Percentiles rank a stretch among this genome's conserved stretches.
Evolutionary conservation across 768 basidiomycete species (phyloP).

Genomic region (Russula brevipes): DNA sequence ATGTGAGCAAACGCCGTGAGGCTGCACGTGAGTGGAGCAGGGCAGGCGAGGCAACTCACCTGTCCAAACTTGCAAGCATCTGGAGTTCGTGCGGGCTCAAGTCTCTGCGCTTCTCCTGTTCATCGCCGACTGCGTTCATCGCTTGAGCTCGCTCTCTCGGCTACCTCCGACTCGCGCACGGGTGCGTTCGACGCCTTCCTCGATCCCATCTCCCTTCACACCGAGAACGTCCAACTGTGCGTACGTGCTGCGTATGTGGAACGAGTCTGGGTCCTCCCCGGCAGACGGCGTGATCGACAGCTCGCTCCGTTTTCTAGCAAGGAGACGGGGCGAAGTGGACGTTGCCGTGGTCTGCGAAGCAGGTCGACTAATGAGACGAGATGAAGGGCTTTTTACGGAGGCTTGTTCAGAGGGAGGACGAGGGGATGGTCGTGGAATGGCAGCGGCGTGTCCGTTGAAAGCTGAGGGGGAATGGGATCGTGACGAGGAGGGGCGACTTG

Average conservation of each 20-base stretch:
- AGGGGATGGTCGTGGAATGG: neutral
- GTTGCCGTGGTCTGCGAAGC: slow-evolving; percentile 15
- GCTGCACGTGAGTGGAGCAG: neutral
- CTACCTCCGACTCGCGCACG: slow-evolving; percentile 60
- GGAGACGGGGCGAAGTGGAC: slow-evolving; percentile 19
- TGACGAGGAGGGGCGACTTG: slow-evolving; percentile 22
- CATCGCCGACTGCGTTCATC: slow-evolving; percentile 50
- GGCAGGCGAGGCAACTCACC: slow-evolving; percentile 46
- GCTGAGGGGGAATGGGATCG: slow-evolving; percentile 11
- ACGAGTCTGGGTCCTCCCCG: slow-evolving; percentile 77
- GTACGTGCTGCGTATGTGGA: slow-evolving; percentile 81
- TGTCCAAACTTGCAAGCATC: slow-evolving; percentile 73
- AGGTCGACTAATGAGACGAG: slow-evolving; percentile 10
- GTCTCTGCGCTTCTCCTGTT: slow-evolving; percentile 57
- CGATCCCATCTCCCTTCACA: slow-evolving; percentile 92
- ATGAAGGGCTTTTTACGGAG: slow-evolving; percentile 3
- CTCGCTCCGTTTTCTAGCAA: slow-evolving; percentile 36
- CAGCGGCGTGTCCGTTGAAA: neutral
- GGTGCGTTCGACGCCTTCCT: slow-evolving; percentile 91
- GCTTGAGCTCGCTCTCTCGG: slow-evolving; percentile 57
- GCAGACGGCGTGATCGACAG: slow-evolving; percentile 65
- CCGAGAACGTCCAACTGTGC: slow-evolving; percentile 84
- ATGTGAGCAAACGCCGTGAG: neutral
- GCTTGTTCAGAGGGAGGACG: slow-evolving; percentile 12
- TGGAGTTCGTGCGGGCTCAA: slow-evolving; percentile 69